phyloP scores from a whole-genome alignment of 2,329 filamentous ascomycete species.

The Phyllosticta capitalensis region DNA sequence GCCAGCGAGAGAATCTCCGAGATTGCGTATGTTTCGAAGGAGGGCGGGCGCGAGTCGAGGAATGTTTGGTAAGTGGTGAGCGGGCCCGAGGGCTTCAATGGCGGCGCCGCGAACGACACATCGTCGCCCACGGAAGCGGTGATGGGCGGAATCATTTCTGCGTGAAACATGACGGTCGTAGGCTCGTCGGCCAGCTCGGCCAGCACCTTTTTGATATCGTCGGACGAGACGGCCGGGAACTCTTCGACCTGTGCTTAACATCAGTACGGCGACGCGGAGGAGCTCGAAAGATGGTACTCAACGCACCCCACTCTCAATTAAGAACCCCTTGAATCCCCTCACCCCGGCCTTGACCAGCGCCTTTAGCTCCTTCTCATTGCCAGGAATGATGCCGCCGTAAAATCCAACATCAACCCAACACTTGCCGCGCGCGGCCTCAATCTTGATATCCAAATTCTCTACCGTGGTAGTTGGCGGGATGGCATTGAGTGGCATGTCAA shows the following conservation, averaged over 20 bases:
- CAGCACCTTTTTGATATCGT: conserved; percentile 74
- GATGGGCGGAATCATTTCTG: conserved; percentile 93
- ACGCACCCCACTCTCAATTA: conserved; percentile 91
- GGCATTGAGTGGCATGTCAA: conserved; percentile 97
- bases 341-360: conserved; percentile 78
- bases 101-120: conserved; percentile 59
- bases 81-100: conserved; percentile 60
- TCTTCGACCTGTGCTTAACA: conserved; percentile 66
- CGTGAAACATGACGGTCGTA: conserved; percentile 97
- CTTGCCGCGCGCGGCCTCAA: conserved; percentile 71
- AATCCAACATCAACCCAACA: conserved; percentile 99
- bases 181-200: conserved; percentile 65
- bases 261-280: background rate
- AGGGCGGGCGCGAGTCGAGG: conserved; percentile 76
- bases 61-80: conserved; percentile 80
- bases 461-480: conserved; percentile 94
- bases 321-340: conserved; percentile 91
- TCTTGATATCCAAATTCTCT: conserved; percentile 70
- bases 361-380: conserved; percentile 71
- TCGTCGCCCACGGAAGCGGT: conserved; percentile 69
- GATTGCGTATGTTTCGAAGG: conserved; percentile 86
- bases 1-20: conserved; percentile 77
- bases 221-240: conserved; percentile 79
- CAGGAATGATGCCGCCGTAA: conserved; percentile 89
- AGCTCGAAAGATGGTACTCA: background rate